A percentile compares a stretch with the other conserved stretches of the same genome.
Conservation (phyloP, 31 red algal species). For the Porphyra umbilicalis region DNA sequence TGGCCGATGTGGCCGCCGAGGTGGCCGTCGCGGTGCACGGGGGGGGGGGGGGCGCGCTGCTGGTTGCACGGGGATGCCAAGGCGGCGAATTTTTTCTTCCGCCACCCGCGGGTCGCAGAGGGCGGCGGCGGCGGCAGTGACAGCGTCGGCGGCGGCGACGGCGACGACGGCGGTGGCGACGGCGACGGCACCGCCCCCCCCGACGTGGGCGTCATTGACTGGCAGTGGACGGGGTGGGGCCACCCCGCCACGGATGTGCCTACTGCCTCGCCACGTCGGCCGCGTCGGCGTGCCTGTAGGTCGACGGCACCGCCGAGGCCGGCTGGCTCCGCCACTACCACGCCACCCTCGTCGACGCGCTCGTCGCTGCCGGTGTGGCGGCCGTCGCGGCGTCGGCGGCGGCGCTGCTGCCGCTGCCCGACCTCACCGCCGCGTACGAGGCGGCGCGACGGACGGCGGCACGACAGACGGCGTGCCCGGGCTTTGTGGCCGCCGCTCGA, state of each 20-base stretch:
- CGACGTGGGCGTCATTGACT: conserved; percentile 68
- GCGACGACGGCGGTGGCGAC: neutral
- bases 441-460: no score
- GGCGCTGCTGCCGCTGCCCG: conserved; percentile 5
- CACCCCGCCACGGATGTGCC: conserved; percentile 35
- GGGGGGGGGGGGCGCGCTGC: conserved; percentile 14
- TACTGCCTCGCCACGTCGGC: conserved; percentile 42
- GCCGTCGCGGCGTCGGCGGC: conserved; percentile 8
- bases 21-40: conserved; percentile 40
- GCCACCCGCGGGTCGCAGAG: neutral
- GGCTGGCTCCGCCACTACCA: conserved; percentile 21
- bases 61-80: conserved; percentile 64
- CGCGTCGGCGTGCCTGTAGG: neutral
- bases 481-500: no score
- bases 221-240: conserved; percentile 68
- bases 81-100: conserved; percentile 63
- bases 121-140: no score
- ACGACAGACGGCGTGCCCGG: no score
- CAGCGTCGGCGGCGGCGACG: no score
- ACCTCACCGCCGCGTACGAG: conserved; percentile 28
- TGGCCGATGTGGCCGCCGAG: conserved; percentile 16
- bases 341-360: conserved; percentile 8
- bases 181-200: neutral
- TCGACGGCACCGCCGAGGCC: conserved; percentile 14
- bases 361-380: conserved; percentile 29